These are phyloP conservation scores for Chondrus crispus DNA, from an alignment of 23 red algal genomes.

Conservation along the genomic window DNA sequence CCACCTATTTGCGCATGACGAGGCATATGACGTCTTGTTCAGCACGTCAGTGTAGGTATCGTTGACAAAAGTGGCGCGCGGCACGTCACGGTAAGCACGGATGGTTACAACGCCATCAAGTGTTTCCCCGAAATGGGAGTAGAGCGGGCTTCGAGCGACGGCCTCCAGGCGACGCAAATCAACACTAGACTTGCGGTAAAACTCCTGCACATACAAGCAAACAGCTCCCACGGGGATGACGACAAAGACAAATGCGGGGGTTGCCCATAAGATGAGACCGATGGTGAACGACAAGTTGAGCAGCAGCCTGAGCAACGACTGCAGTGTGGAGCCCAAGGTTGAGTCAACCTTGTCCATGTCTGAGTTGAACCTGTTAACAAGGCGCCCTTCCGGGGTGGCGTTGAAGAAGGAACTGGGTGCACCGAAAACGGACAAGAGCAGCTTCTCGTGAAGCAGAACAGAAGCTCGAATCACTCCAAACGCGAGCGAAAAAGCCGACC, in stretches of 20 bases:
- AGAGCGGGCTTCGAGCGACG: conserved; percentile 72
- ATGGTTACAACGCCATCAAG: conserved; percentile 85
- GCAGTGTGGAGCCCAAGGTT: conserved; percentile 35
- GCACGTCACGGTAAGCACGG: conserved; percentile 73
- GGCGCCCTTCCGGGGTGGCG: conserved; percentile 73
- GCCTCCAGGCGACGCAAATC: conserved; percentile 87
- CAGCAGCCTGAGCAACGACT: conserved; percentile 26
- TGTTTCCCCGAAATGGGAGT: conserved; percentile 81
- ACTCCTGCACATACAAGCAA: conserved; percentile 71
- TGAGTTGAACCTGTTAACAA: conserved; percentile 88
- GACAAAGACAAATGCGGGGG: conserved; percentile 62
- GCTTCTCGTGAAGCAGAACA: conserved; percentile 61
- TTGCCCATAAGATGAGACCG: conserved; percentile 56
- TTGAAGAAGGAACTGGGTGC: conserved; percentile 88
- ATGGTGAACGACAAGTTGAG: conserved; percentile 36
- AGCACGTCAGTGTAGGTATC: conserved; percentile 56
- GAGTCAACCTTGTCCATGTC: conserved; percentile 77
- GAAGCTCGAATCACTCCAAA: conserved; percentile 78
- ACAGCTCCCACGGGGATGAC: conserved; percentile 48
- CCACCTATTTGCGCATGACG: conserved; percentile 71
- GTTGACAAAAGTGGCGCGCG: conserved; percentile 34
- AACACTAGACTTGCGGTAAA: conserved; percentile 78
- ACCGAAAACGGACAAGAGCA: conserved; percentile 72
- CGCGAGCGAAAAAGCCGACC: conserved; percentile 12
- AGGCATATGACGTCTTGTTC: conserved; percentile 44